Evolutionary conservation across 768 basidiomycete genomes (phyloP).

Genomic region (Auriscalpium vulgare): DNA sequence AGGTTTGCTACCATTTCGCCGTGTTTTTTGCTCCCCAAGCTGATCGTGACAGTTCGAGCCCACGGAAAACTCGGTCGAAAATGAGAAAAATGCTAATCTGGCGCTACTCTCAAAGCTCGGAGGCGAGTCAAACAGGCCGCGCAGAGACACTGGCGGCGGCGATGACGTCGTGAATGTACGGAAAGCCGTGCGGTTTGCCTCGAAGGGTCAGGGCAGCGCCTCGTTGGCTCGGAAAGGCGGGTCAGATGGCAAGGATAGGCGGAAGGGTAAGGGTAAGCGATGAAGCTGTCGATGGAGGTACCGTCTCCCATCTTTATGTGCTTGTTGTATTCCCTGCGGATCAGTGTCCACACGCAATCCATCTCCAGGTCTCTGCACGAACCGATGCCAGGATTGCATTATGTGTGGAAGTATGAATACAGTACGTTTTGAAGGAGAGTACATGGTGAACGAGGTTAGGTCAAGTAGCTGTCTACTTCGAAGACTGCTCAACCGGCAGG

Average conservation of each 20-base stretch:
- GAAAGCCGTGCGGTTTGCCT: conserved; percentile 17
- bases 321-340: too few species aligned
- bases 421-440: not conserved
- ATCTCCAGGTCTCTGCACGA: too few species aligned
- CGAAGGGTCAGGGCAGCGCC: conserved; percentile 6
- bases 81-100: conserved; percentile 69
- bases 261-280: conserved; percentile 21
- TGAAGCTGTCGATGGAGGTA: not conserved
- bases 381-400: too few species aligned
- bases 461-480: not conserved
- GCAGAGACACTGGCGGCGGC: not conserved
- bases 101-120: conserved; percentile 69
- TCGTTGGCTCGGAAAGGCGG: conserved; percentile 8
- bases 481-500: conserved; percentile 24
- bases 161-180: conserved; percentile 13
- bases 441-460: not conserved
- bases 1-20: conserved; percentile 42
- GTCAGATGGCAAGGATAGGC: conserved; percentile 25
- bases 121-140: conserved; percentile 1
- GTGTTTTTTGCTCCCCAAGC: not conserved
- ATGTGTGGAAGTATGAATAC: not conserved
- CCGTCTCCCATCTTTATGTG: too few species aligned
- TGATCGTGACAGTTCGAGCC: conserved; percentile 64
- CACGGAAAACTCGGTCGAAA: conserved; percentile 51
- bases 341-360: too few species aligned